phyloP scores from a whole-genome alignment of 2,329 filamentous ascomycete species.

The Aaosphaeria arxii region DNA sequence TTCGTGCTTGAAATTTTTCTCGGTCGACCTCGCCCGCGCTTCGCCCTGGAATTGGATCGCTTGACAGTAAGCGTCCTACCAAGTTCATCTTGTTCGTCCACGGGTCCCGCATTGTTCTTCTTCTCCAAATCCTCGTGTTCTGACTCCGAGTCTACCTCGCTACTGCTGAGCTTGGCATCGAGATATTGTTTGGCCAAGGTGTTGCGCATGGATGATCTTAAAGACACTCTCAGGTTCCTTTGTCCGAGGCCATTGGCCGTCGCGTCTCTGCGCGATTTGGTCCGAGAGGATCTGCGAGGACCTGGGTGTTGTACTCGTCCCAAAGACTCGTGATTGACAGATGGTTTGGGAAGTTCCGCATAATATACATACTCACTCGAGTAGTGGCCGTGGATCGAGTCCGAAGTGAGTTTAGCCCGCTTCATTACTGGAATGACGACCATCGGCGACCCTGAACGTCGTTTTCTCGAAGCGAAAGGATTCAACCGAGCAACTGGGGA shows the following conservation, averaged over 20 bases:
- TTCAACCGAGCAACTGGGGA: constrained; percentile 10
- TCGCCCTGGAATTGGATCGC: neutral
- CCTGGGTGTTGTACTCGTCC: neutral
- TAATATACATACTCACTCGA: neutral
- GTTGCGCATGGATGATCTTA: neutral
- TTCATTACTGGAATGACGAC: constrained; percentile 19
- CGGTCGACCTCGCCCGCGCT: neutral
- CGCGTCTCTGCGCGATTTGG: neutral
- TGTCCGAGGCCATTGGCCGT: neutral
- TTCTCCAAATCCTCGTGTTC: constrained; percentile 2
- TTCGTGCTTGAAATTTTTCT: constrained; percentile 1
- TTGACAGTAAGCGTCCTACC: constrained; percentile 8
- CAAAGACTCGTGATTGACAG: too few species aligned
- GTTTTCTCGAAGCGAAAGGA: constrained; percentile 16
- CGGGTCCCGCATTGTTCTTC: neutral
- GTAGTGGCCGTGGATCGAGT: neutral
- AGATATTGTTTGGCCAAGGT: neutral
- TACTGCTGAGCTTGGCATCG: neutral
- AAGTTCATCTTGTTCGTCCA: constrained; percentile 11
- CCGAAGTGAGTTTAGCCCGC: neutral
- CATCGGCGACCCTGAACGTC: constrained; percentile 17
- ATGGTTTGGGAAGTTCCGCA: neutral
- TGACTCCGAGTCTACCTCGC: neutral
- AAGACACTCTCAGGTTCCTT: neutral
- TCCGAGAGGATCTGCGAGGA: neutral